These are phyloP conservation scores for Aspergillus floridensis DNA, from an alignment of 2,329 filamentous ascomycete species.

Conservation along the genomic window DNA sequence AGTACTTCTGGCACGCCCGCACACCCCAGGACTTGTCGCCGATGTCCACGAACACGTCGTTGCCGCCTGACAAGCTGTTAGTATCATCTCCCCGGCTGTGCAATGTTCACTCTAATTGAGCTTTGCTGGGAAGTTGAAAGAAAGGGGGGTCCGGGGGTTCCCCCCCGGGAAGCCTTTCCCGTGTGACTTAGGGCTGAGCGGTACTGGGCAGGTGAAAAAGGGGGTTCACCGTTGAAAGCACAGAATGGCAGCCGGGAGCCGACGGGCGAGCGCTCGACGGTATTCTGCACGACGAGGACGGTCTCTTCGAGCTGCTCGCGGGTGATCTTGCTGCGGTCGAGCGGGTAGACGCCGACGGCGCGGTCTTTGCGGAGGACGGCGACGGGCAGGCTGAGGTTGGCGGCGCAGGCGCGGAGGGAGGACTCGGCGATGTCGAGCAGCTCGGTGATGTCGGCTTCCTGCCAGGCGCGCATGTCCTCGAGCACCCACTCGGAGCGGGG, in stretches of 20 bases:
- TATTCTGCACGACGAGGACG: slow-evolving; percentile 89
- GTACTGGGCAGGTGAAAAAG: not conserved
- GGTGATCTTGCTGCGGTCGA: slow-evolving; percentile 65
- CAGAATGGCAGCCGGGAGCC: slow-evolving; percentile 78
- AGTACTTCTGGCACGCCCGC: slow-evolving; percentile 85
- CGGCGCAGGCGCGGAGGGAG: slow-evolving; percentile 77
- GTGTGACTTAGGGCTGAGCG: no score
- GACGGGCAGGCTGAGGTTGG: slow-evolving; percentile 75
- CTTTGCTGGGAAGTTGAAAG: no score
- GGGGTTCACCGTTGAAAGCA: slow-evolving; percentile 75
- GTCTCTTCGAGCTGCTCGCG: slow-evolving; percentile 94
- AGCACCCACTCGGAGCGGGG: slow-evolving; percentile 58
- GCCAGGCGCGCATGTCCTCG: slow-evolving; percentile 53
- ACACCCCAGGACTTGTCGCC: slow-evolving; percentile 98
- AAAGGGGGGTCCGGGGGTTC: no score
- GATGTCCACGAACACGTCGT: slow-evolving; percentile 97
- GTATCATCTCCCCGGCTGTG: not conserved
- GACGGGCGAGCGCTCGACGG: slow-evolving; percentile 75
- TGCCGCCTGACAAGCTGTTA: slow-evolving; percentile 58
- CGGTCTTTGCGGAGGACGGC: slow-evolving; percentile 82
- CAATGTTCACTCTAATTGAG: no score
- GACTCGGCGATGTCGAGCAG: slow-evolving; percentile 88
- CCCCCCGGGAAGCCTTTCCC: no score
- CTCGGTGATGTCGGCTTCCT: slow-evolving; percentile 66
- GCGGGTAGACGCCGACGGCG: slow-evolving; percentile 73